These are phyloP conservation scores for Penicillium sclerotigenum DNA, from an alignment of 2,329 filamentous ascomycete species.

Conservation along the genomic window DNA sequence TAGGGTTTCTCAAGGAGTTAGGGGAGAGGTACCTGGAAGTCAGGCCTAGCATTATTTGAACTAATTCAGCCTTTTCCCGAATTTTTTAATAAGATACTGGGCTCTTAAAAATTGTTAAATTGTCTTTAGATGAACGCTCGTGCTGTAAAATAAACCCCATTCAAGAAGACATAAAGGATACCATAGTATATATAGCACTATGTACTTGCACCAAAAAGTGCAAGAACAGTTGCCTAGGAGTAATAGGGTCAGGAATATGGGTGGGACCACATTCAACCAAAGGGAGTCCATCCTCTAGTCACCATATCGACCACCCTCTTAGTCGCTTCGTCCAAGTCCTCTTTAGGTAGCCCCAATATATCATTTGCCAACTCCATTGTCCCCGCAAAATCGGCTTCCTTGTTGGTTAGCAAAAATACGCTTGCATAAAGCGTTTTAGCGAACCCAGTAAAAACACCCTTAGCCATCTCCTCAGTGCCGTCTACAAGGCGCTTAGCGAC, in stretches of 20 bases:
- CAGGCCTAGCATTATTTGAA: too few relatives aligned
- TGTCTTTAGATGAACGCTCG: too few relatives aligned
- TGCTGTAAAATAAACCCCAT: too few relatives aligned
- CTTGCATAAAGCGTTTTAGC: constrained; percentile 11
- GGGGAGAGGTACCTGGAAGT: too few relatives aligned
- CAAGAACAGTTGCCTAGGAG: not conserved
- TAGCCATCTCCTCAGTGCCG: constrained; percentile 4
- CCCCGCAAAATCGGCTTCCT: constrained; percentile 8
- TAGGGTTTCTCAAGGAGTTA: too few relatives aligned
- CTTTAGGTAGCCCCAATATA: constrained; percentile 5
- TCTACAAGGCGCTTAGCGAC: constrained; percentile 11
- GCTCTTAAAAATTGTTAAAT: too few relatives aligned
- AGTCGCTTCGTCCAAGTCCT: constrained; percentile 17
- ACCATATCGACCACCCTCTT: constrained; percentile 16
- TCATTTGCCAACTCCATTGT: constrained; percentile 7
- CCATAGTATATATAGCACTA: too few relatives aligned
- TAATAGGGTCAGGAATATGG: too few relatives aligned
- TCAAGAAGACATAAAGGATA: too few relatives aligned
- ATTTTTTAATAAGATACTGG: too few relatives aligned
- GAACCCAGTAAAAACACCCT: constrained; percentile 7
- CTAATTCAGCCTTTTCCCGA: too few relatives aligned
- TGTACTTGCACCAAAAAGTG: not conserved
- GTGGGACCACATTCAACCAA: not conserved
- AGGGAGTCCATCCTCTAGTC: constrained; percentile 14
- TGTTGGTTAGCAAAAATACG: constrained; percentile 3